phyloP scores from a whole-genome alignment of 2,329 filamentous ascomycete genomes.

The Penicillium sp. region DNA sequence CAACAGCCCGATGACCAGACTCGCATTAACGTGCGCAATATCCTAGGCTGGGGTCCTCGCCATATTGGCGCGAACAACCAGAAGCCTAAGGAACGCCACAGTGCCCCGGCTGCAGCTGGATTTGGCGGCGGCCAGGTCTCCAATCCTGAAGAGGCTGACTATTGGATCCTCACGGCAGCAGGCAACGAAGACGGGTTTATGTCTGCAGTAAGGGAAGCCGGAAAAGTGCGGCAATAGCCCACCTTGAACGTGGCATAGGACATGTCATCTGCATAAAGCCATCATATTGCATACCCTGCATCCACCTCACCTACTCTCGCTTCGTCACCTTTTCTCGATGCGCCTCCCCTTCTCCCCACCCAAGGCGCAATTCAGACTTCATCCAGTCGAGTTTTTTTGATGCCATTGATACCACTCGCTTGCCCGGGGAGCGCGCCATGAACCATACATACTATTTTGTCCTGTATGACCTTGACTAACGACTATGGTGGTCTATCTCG shows the following conservation, averaged over 20 bases:
- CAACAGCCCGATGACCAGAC: conserved; percentile 38
- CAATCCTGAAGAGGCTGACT: conserved; percentile 38
- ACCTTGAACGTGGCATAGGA: not conserved
- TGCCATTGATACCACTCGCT: conserved; percentile 1
- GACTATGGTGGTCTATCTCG: conserved; percentile 1
- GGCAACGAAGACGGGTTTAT: conserved; percentile 45
- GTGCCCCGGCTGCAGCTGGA: conserved; percentile 34
- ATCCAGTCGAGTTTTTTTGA: not conserved
- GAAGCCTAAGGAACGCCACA: conserved; percentile 36
- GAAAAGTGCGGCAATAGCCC: conserved; percentile 34
- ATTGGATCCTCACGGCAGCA: conserved; percentile 41
- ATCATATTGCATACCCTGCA: not conserved
- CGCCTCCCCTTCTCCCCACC: not conserved
- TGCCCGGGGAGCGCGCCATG: not conserved
- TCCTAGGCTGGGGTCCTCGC: conserved; percentile 40
- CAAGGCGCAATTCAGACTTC: not conserved
- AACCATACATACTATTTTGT: not conserved
- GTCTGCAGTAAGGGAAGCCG: conserved; percentile 42
- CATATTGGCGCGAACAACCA: conserved; percentile 28
- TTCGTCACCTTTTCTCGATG: conserved; percentile 1
- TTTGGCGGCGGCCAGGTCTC: conserved; percentile 38
- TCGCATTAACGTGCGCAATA: conserved; percentile 31
- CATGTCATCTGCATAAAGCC: not conserved
- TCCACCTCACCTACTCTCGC: not conserved
- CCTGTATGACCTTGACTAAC: conserved; percentile 10